Percentiles rank a stretch among this genome's conserved stretches.
Evolutionary conservation across 1,139 yeast species (phyloP).

Genomic region (Taphrina pruni): DNA sequence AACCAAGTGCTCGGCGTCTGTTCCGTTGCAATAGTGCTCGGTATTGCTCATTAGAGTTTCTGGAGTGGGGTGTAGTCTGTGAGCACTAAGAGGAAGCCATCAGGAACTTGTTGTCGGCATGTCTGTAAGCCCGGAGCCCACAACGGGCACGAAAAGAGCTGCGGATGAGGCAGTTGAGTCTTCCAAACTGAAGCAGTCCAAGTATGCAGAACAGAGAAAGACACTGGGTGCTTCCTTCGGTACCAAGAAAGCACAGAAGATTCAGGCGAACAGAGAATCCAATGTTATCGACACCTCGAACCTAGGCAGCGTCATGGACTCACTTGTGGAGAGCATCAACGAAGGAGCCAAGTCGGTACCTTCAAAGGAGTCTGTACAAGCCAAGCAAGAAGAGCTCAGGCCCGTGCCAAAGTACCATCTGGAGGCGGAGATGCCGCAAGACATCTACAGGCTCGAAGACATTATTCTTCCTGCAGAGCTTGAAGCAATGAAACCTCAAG

Average conservation of each 20-base stretch:
- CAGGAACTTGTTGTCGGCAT: neutral
- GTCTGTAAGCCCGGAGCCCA: slow-evolving; percentile 9
- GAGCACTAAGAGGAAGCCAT: neutral
- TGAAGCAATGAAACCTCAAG: slow-evolving; percentile 66
- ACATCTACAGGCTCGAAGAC: slow-evolving; percentile 73
- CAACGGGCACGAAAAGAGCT: slow-evolving; percentile 28
- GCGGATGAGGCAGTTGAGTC: slow-evolving; percentile 30
- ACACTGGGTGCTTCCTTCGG: slow-evolving; percentile 96
- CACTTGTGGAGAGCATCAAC: slow-evolving; percentile 80
- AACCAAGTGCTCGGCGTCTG: too few relatives aligned
- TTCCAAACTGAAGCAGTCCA: slow-evolving; percentile 18
- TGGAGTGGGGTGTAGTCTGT: neutral
- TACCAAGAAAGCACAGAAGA: slow-evolving; percentile 93
- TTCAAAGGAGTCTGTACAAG: slow-evolving; percentile 56
- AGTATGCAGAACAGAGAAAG: slow-evolving; percentile 60
- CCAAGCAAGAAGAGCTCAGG: slow-evolving; percentile 64
- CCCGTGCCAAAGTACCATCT: slow-evolving; percentile 81
- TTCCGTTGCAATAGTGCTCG: too few relatives aligned
- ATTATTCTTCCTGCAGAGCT: slow-evolving; percentile 73
- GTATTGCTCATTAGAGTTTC: neutral
- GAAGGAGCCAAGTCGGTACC: slow-evolving; percentile 76
- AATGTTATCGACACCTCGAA: slow-evolving; percentile 85
- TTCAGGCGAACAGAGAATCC: slow-evolving; percentile 77
- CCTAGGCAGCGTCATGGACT: slow-evolving; percentile 73
- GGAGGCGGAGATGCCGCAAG: slow-evolving; percentile 80